These are phyloP conservation scores for Deakozyma indianensis DNA, from an alignment of 805 yeast species.

Conservation along the genomic window DNA sequence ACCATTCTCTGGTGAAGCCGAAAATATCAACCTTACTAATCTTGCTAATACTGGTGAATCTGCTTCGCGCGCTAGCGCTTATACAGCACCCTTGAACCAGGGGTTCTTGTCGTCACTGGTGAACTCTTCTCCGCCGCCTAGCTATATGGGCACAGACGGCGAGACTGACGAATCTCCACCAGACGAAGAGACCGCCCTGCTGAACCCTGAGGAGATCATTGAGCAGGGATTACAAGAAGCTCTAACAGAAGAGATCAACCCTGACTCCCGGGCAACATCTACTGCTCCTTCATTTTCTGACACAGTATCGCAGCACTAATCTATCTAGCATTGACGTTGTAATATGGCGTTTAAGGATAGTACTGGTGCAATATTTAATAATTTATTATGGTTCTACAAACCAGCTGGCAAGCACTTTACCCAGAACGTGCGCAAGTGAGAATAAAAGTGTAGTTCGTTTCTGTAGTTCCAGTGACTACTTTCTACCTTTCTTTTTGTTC, in stretches of 20 bases:
- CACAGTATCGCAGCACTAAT: too few species aligned
- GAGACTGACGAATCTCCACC: not conserved
- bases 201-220: not conserved
- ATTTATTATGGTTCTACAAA: too few species aligned
- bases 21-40: not conserved
- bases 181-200: not conserved
- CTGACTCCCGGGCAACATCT: too few species aligned
- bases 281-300: too few species aligned
- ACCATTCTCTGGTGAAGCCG: not conserved
- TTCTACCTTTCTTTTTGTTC: not conserved
- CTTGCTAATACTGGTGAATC: not conserved
- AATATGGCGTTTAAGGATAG: too few species aligned
- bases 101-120: not conserved
- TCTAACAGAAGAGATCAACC: not conserved
- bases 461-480: too few species aligned
- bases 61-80: not conserved
- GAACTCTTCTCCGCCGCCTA: not conserved
- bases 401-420: too few species aligned
- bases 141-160: not conserved
- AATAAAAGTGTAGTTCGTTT: too few species aligned
- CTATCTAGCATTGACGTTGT: too few species aligned
- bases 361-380: too few species aligned
- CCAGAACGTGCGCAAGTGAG: too few species aligned
- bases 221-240: conserved; percentile 1
- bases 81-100: not conserved